Conservation (phyloP, 2,329 filamentous ascomycete species). For the Cladorrhinum sp. region DNA sequence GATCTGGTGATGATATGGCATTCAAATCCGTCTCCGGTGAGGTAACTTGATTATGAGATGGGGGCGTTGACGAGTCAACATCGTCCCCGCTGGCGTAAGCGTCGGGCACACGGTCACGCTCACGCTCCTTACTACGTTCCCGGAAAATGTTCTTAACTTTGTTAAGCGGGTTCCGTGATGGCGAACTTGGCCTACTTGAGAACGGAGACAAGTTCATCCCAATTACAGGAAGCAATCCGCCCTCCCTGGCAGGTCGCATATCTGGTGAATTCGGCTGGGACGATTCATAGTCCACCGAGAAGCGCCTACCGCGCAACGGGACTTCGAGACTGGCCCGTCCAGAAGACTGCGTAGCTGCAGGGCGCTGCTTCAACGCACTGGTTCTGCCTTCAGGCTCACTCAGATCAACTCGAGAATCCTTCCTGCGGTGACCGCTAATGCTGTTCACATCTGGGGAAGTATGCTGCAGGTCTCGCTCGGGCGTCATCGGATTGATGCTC, state of each 20-base stretch:
- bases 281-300: constrained; percentile 44
- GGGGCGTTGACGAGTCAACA: constrained; percentile 20
- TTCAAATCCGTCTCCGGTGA: constrained; percentile 31
- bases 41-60: constrained; percentile 31
- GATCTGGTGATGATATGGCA: constrained; percentile 28
- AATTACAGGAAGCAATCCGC: constrained; percentile 55
- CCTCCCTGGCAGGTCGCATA: constrained; percentile 43
- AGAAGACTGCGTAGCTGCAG: constrained; percentile 32
- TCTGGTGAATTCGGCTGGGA: constrained; percentile 53
- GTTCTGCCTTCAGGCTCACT: constrained; percentile 39
- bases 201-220: constrained; percentile 62
- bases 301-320: constrained; percentile 37
- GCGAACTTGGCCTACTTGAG: constrained; percentile 62
- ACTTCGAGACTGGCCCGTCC: constrained; percentile 50
- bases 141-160: constrained; percentile 56
- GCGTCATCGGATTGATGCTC: constrained; percentile 33
- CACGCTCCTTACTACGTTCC: constrained; percentile 47
- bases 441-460: constrained; percentile 32
- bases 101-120: constrained; percentile 31
- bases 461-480: constrained; percentile 29
- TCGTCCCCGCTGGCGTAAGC: constrained; percentile 35
- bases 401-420: constrained; percentile 38
- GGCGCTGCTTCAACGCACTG: constrained; percentile 21
- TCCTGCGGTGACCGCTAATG: constrained; percentile 32
- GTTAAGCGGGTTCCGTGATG: constrained; percentile 56